These are phyloP conservation scores for Colletotrichum somersetense DNA, from an alignment of 2,329 filamentous ascomycete species.

Conservation along the genomic window DNA sequence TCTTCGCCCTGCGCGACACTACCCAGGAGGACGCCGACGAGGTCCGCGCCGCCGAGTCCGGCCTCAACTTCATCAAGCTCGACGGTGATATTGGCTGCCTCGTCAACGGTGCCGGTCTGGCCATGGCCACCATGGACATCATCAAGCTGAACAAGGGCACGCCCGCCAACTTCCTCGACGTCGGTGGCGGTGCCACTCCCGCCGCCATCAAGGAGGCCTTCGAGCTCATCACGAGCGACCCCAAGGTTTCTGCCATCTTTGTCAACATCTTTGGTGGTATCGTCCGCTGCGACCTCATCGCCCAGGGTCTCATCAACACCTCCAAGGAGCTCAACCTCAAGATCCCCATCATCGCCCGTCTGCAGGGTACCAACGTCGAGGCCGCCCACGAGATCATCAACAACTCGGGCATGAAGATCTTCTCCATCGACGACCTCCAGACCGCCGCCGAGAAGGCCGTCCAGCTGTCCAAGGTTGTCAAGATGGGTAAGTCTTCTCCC, in stretches of 20 bases:
- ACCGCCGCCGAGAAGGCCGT: constrained; percentile 97
- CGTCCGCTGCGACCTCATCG: constrained; percentile 97
- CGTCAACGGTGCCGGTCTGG: constrained; percentile 98
- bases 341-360: constrained; percentile 94
- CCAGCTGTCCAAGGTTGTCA: constrained; percentile 99
- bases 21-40: constrained; percentile 97
- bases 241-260: constrained; percentile 98
- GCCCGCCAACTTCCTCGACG: constrained; percentile 98
- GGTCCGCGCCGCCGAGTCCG: constrained; percentile 91
- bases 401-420: constrained; percentile 99
- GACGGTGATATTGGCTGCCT: constrained; percentile 99
- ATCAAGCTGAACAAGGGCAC: constrained; percentile 98
- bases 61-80: constrained; percentile 99
- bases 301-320: constrained; percentile 94
- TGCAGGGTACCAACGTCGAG: constrained; percentile 99
- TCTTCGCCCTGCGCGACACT: constrained; percentile 93
- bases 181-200: constrained; percentile 96
- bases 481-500: constrained; percentile 80
- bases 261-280: constrained; percentile 99
- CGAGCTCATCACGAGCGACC: constrained; percentile 97
- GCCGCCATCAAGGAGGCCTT: constrained; percentile 98
- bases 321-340: constrained; percentile 95
- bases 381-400: constrained; percentile 92
- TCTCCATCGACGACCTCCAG: constrained; percentile 98
- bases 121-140: constrained; percentile 99